Percentiles rank a stretch among this genome's conserved stretches.
Conservation (phyloP, 2,329 filamentous ascomycete species). For the Fusarium falciforme region DNA sequence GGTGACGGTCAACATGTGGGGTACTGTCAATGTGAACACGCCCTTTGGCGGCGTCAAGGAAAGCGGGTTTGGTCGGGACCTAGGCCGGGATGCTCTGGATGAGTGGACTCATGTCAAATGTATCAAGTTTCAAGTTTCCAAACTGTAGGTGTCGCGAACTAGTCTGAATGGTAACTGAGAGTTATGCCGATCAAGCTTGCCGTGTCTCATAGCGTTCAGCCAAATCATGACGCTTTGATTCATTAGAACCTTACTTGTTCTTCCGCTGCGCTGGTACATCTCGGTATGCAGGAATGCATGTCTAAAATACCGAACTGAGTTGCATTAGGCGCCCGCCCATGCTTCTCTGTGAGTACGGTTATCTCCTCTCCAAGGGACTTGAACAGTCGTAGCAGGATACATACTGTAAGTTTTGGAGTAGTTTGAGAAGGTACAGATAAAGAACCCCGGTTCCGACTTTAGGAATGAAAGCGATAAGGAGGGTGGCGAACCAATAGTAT, state of each 20-base stretch:
- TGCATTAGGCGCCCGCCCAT: background rate
- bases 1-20: conserved; percentile 64
- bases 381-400: background rate
- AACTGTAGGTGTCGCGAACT: conserved; percentile 7
- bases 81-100: conserved; percentile 42
- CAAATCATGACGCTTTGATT: background rate
- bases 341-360: background rate
- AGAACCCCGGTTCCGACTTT: background rate
- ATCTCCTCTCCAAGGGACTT: background rate
- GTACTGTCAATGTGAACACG: conserved; percentile 5
- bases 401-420: background rate
- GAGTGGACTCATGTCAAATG: conserved; percentile 44
- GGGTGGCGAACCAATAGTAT: background rate
- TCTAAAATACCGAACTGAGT: background rate
- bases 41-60: conserved; percentile 24
- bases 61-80: conserved; percentile 22
- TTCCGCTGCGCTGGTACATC: background rate
- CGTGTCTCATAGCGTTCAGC: background rate
- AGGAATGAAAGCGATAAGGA: background rate
- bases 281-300: background rate
- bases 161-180: background rate
- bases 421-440: background rate
- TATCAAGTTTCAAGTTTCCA: conserved; percentile 32
- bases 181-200: background rate
- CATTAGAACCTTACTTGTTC: background rate